Base-by-base conservation (phyloP, 805 yeast genomes). In the Teunomyces atbi region DNA sequence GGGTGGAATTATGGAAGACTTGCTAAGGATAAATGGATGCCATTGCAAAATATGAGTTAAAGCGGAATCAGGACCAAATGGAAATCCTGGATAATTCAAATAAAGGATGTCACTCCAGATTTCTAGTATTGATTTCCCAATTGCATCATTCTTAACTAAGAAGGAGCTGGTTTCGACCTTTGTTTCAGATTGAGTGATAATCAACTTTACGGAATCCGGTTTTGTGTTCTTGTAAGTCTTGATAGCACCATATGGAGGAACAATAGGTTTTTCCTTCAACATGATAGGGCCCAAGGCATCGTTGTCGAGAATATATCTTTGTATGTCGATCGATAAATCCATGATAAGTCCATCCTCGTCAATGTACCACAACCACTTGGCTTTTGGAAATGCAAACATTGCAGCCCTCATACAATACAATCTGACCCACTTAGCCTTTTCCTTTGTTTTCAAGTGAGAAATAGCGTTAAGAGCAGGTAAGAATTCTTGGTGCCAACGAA, bases 351-450 rank as follows among this genome's bases (percentile, higher is more conserved):
- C 82, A 57, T 84, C 82, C 53, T 86, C 79, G 62, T 89, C 96
- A 37, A 94, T 61, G 59, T 82, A 91, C 94, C 97, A 88, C 59
- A 91, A 84, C 74, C 89, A 86, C 62, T 88, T 82, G n/a, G 97
- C 86, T 41, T 83, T 73, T 1, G 98, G 98, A 71, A 90, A 90
- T 0, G 96, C 94, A 62, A 79, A 81, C 84, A 92, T 82, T n/a
- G 98, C 97, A 36, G 91, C 94, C 50, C 95, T 77, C 61, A 89
- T 63, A 34, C 83, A 63, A 46, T 79, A 77, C 23, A 84, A 58
- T 52, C 83, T 80, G 27, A 81, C 77, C 94, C 96, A 87, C 52
- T 71, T 72, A 23, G 73, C 67, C 46, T 69, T 69, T 53, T 81
- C 71, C 58, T 61, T 51, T 54, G 66, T 65, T 51, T 67, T 64